A percentile compares a stretch with the other conserved stretches of the same genome.
Evolutionary conservation across 2,329 filamentous ascomycete genomes (phyloP).

Genomic region (Elsinoe necatrix): DNA sequence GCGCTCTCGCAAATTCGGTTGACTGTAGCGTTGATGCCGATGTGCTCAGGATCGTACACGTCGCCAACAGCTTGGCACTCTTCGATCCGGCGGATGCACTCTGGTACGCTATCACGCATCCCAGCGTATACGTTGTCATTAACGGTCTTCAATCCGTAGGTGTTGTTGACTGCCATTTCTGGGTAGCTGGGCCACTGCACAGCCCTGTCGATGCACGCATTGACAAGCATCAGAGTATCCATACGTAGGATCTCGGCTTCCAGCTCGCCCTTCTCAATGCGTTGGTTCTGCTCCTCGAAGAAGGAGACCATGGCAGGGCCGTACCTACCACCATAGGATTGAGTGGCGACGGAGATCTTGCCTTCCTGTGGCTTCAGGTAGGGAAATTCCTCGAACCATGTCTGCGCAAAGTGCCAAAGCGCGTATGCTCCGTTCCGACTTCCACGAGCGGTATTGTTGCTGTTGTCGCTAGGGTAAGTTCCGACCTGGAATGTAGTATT

Average conservation of each 20-base stretch:
- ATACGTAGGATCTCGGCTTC: conserved; percentile 39
- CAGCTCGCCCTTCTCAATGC: conserved; percentile 42
- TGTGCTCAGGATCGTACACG: neutral
- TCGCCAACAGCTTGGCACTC: conserved; percentile 41
- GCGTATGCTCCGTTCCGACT: conserved; percentile 33
- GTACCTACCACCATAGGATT: conserved; percentile 57
- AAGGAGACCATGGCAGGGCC: conserved; percentile 54
- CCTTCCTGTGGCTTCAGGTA: conserved; percentile 38
- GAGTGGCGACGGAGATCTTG: conserved; percentile 55
- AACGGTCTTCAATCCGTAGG: conserved; percentile 47
- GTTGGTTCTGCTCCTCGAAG: conserved; percentile 52
- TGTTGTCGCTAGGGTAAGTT: conserved; percentile 52
- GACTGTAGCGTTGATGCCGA: conserved; percentile 30
- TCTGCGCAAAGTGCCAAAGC: conserved; percentile 57
- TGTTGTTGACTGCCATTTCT: conserved; percentile 47
- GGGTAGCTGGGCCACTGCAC: conserved; percentile 36
- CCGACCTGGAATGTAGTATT: conserved; percentile 35
- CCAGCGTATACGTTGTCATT: conserved; percentile 20
- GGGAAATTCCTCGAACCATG: conserved; percentile 34
- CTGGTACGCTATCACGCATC: conserved; percentile 1
- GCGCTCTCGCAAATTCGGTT: conserved; percentile 49
- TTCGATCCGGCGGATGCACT: conserved; percentile 45
- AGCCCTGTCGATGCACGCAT: conserved; percentile 47
- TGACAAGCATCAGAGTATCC: conserved; percentile 47
- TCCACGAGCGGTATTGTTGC: conserved; percentile 23